A percentile compares a stretch with the other conserved stretches of the same genome.
phyloP scores from a whole-genome alignment of 495 filamentous ascomycete genomes.

The Daldinia childiae region DNA sequence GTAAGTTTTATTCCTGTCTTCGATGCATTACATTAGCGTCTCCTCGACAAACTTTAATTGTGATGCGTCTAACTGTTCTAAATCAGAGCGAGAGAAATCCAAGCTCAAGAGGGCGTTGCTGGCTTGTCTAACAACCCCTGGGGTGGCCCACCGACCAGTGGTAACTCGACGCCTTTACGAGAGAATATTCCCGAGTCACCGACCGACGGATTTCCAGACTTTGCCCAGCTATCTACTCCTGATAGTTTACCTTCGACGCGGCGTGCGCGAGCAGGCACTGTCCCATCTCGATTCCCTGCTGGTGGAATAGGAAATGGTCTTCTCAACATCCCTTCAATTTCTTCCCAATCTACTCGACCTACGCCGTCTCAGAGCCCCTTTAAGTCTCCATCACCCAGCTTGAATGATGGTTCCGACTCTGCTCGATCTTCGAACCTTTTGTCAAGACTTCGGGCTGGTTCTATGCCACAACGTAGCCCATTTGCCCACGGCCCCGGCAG shows the following conservation, averaged over 20 bases:
- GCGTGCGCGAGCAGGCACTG: conserved; percentile 91
- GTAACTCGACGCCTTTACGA: conserved; percentile 92
- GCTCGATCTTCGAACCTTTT: conserved; percentile 75
- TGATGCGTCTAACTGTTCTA: conserved; percentile 28
- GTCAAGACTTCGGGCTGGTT: conserved; percentile 90
- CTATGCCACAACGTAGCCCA: conserved; percentile 88
- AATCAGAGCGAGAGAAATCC: conserved; percentile 88
- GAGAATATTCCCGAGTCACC: conserved; percentile 98
- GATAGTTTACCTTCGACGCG: conserved; percentile 66
- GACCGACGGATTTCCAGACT: conserved; percentile 93
- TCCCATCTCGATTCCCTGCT: conserved; percentile 91
- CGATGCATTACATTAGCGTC: neutral
- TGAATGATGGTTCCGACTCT: conserved; percentile 69
- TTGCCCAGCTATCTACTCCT: conserved; percentile 70
- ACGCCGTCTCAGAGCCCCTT: conserved; percentile 94
- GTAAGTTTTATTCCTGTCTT: conserved; percentile 61
- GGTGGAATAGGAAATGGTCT: conserved; percentile 67
- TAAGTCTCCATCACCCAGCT: conserved; percentile 75
- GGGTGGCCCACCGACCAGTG: conserved; percentile 91
- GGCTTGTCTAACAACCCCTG: conserved; percentile 82
- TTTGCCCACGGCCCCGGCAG: conserved; percentile 64
- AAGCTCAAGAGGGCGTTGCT: conserved; percentile 87
- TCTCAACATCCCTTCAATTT: conserved; percentile 69
- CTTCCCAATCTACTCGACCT: conserved; percentile 84
- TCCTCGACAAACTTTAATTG: conserved; percentile 5